phyloP scores from a whole-genome alignment of 257 asterid species.

The Fraxinus anomala region DNA sequence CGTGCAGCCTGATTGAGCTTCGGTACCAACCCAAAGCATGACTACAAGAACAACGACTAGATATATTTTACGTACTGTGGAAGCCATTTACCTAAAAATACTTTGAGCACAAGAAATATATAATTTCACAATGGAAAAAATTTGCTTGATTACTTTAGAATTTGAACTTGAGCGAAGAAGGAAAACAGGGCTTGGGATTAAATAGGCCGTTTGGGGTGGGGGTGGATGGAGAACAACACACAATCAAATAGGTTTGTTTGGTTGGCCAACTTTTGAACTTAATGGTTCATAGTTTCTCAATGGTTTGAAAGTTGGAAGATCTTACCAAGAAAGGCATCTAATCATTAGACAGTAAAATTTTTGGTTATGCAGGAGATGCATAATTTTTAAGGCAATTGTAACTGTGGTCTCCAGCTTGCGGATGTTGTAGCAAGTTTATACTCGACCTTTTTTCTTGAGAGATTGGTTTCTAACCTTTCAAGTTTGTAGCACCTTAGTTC shows the following conservation, averaged over 20 bases:
- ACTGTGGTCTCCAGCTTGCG: background rate
- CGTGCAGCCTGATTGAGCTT: slow-evolving; percentile 59
- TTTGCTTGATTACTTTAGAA: background rate
- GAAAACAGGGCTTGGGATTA: slow-evolving; percentile 6
- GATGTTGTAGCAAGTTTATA: background rate
- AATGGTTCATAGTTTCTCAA: too few species aligned
- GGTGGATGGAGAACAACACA: background rate
- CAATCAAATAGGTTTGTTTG: slow-evolving; percentile 25
- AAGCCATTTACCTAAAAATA: slow-evolving; percentile 27
- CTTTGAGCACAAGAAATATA: background rate
- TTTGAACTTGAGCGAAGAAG: slow-evolving; percentile 6
- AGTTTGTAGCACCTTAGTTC: background rate
- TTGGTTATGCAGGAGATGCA: background rate
- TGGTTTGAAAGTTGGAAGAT: too few species aligned
- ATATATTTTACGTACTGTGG: slow-evolving; percentile 7
- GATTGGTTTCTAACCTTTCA: too few species aligned
- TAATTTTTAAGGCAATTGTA: background rate
- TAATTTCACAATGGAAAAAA: background rate
- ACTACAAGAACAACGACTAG: slow-evolving; percentile 22
- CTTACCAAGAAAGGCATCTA: too few species aligned
- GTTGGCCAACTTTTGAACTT: slow-evolving; percentile 42
- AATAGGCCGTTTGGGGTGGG: slow-evolving; percentile 18
- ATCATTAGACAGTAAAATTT: slow-evolving; percentile 20
- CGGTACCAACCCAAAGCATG: slow-evolving; percentile 20
- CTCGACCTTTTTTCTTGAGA: background rate